Conservation (phyloP, 2,329 filamentous ascomycete species). For the Mariannaea elegans region DNA sequence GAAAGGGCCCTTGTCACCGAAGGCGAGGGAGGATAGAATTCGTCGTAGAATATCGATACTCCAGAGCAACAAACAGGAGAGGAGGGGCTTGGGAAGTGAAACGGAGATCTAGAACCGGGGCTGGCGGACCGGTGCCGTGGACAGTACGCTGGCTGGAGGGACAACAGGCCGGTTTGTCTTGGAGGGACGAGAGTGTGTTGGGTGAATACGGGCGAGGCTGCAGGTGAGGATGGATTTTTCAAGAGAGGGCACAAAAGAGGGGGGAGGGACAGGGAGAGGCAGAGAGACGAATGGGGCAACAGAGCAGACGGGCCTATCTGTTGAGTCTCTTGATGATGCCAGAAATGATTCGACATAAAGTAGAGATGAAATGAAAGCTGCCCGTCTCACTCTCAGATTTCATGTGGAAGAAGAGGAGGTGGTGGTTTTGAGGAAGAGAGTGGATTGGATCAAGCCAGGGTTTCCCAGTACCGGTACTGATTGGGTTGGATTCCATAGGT, state of each 20-base stretch:
- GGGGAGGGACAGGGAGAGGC: not conserved
- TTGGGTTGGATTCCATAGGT: constrained; percentile 34
- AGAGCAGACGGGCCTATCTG: constrained; percentile 13
- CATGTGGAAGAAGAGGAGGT: constrained; percentile 26
- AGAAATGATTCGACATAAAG: constrained; percentile 16
- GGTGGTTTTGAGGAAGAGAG: constrained; percentile 26
- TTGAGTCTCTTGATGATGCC: constrained; percentile 15
- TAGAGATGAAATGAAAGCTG: constrained; percentile 21
- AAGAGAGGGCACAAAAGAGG: not conserved
- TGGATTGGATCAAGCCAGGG: constrained; percentile 14
- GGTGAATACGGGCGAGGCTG: constrained; percentile 14
- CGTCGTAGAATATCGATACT: constrained; percentile 28
- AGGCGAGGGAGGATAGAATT: constrained; percentile 18
- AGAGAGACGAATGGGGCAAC: constrained; percentile 3
- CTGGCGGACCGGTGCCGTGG: not conserved
- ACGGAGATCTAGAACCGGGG: not conserved
- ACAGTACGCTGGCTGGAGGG: not conserved
- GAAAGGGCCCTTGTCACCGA: constrained; percentile 18
- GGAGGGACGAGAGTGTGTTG: constrained; percentile 2
- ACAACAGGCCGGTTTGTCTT: constrained; percentile 2
- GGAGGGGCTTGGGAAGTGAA: constrained; percentile 12
- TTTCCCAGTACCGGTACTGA: constrained; percentile 9
- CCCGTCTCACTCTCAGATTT: constrained; percentile 32
- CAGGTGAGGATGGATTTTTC: constrained; percentile 8
- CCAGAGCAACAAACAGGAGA: constrained; percentile 24